Evolutionary conservation across 1,284 basidiomycete genomes (phyloP).

Genomic region (Austroboletus novae-zelandiae): DNA sequence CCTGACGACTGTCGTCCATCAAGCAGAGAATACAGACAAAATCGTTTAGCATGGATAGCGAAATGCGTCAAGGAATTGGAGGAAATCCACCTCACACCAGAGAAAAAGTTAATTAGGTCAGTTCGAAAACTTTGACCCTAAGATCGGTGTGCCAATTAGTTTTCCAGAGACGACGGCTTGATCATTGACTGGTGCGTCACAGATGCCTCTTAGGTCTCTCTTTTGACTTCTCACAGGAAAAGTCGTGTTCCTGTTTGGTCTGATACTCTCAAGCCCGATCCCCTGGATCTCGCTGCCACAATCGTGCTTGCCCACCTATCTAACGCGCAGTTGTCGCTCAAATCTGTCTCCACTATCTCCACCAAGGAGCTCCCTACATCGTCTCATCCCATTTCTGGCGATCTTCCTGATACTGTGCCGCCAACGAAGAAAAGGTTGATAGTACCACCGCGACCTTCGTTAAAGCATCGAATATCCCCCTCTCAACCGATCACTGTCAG

Average conservation of each 20-base stretch:
- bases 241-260: slow-evolving; percentile 32
- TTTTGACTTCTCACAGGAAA: slow-evolving; percentile 20
- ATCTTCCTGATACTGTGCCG: background rate
- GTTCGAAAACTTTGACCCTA: slow-evolving; percentile 1
- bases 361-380: background rate
- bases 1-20: slow-evolving; percentile 27
- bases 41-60: slow-evolving; percentile 23
- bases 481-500: background rate
- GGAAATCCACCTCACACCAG: slow-evolving; percentile 17
- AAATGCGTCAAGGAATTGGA: slow-evolving; percentile 20
- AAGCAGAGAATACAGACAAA: slow-evolving; percentile 16
- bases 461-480: slow-evolving; percentile 8
- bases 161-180: slow-evolving; percentile 29
- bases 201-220: background rate
- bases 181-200: slow-evolving; percentile 26
- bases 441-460: slow-evolving; percentile 14
- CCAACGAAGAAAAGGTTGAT: slow-evolving; percentile 13
- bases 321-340: slow-evolving; percentile 18
- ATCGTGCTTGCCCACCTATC: slow-evolving; percentile 26
- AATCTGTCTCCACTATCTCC: background rate
- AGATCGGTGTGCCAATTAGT: background rate
- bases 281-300: slow-evolving; percentile 28
- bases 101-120: slow-evolving; percentile 27
- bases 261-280: slow-evolving; percentile 27
- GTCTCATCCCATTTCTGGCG: background rate